Evolutionary conservation across 1,139 yeast genomes (phyloP), one percentile per base, ranked within the genome.

Genomic region (Ashbya aceris): DNA sequence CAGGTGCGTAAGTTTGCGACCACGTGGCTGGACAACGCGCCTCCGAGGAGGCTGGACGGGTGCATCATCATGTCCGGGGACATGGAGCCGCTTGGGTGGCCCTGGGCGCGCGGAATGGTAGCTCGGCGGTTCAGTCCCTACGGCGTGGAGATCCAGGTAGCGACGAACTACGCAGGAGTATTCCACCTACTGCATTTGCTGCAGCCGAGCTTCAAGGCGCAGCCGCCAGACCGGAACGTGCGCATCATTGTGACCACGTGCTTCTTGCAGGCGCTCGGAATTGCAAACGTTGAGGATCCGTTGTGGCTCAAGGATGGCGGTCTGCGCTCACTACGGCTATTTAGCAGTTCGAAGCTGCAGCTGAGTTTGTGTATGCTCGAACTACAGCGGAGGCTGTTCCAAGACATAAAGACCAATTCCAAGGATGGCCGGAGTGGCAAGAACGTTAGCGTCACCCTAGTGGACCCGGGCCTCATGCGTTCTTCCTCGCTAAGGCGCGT

Each of bases 221-320:
- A 91, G 63, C 95, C 96, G 1, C 86, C 96, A 0, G 97, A 87
- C 61, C 71, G 98, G 52, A 97, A 89, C 56, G 96, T 91, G 2
- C 69, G 96, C 37, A 76, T 91, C 5, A 62, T 91, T 9, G 52
- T 86, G 27, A 74, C 91, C 0, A 74, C 85, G 1, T 91, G 98
- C 62, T 68, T 85, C 45, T 68, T 86, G 6, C 89, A 84, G 51
- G 75, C 85, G 2, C 60, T 83, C 62, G 97, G 84, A 1, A 72
- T 71, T 11, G 58, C 87, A 13, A 80, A 82, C 48, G 40, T 74
- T 3, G 64, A 70, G 23, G 98, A 91, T 61, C 70, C 87, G 33
- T 68, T 85, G 40, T 82, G 83, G 78, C 68, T 70, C 40, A 58
- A 67, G 2, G 73, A 77, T 41, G 68, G 76, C 44, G 89, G 84